phyloP scores from a whole-genome alignment of 768 basidiomycete species.

The Clitopilus passeckerianus region DNA sequence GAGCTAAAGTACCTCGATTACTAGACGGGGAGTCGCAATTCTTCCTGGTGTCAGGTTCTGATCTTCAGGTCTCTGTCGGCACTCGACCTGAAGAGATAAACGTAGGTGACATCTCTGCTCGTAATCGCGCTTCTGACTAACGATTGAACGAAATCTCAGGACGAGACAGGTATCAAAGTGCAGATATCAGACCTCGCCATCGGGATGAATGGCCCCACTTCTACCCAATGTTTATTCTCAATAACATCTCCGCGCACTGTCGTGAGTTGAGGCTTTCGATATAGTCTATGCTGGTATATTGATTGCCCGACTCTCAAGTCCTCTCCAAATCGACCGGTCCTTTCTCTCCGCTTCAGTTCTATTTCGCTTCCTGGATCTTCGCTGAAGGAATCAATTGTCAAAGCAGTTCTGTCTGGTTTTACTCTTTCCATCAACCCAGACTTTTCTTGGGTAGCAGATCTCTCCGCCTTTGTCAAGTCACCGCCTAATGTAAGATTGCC shows the following conservation, averaged over 20 bases:
- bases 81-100: constrained; percentile 64
- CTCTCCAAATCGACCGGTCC: constrained; percentile 38
- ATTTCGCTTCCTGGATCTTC: constrained; percentile 50
- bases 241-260: constrained; percentile 54
- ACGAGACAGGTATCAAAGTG: constrained; percentile 65
- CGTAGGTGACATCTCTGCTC: constrained; percentile 7
- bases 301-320: constrained; percentile 25
- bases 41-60: constrained; percentile 56
- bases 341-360: constrained; percentile 69
- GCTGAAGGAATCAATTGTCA: constrained; percentile 77
- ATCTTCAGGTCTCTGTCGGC: constrained; percentile 61
- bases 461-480: constrained; percentile 65
- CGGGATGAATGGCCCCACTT: constrained; percentile 36
- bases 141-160: constrained; percentile 33
- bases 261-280: constrained; percentile 32
- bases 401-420: constrained; percentile 57
- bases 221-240: constrained; percentile 38
- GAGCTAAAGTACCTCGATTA: constrained; percentile 46
- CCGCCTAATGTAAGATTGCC: constrained; percentile 75
- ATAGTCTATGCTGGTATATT: background rate
- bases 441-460: constrained; percentile 54
- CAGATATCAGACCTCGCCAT: constrained; percentile 59
- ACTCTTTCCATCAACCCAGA: constrained; percentile 62
- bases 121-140: background rate
- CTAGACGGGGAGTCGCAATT: constrained; percentile 27